Base-by-base conservation (phyloP, 805 yeast species). In the Candida multigemmis region DNA sequence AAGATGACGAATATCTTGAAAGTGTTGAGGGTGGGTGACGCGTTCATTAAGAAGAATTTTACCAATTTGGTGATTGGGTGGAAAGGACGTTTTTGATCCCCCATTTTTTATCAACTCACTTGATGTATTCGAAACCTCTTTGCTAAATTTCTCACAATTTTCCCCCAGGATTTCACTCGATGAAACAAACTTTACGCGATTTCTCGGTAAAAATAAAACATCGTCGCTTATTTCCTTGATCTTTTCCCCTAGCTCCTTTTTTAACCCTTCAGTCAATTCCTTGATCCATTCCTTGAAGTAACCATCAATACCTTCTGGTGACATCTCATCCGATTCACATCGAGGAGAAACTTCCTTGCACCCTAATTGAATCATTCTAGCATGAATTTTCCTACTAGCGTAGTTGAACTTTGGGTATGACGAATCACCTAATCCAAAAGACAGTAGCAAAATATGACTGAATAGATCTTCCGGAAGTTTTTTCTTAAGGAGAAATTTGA, bases 371-470 rank as follows among this genome's bases (percentile, higher is more conserved):
- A 64, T 41, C 17, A 89, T 44, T 32, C 98, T 63, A 13, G 74
- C 68, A 48, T 89, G 94, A 11, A 91, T 52, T 44, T 89, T 87
- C 34, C 77, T 70, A 19, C 80, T 71, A n/a, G 95, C 96, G 64
- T 76, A 77, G 53, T 91, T 89, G 55, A 74, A 91, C 37, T 79
- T 71, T 4, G 93, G 83, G 48, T 91, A 91, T 1, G 94, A 78
- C 1, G 94, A 78, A 50, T 91, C 97, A 14, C 99, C 99, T 2
- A 91, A 55, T 0, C 98, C 99, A 44, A 91, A 80, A 2, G 85
- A 68, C 3, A 89, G 71, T 38, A 86, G 63, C 11, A 58, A 50
- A 7, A 83, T 40, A 44, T 77, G 82, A 35, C 65, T 65, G 21
- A 89, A 54, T 16, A 84, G 54, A 39, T 73, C 72, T 0, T 38